Percentiles rank a stretch among this genome's conserved stretches.
These are phyloP conservation scores for Aspergillus proliferans DNA, from an alignment of 2,329 filamentous ascomycete genomes.

Conservation along the genomic window DNA sequence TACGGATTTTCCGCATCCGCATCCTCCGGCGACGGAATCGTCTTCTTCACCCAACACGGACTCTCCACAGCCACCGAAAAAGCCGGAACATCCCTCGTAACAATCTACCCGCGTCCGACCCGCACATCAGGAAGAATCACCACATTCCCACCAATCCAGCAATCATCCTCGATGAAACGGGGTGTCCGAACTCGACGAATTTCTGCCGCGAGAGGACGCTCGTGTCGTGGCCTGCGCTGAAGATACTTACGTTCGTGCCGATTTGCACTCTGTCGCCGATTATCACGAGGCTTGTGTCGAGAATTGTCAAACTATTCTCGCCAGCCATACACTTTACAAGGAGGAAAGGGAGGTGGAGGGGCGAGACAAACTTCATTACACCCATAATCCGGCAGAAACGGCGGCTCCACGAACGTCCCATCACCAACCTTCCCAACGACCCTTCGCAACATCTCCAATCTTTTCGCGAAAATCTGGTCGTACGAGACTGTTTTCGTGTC, in stretches of 20 bases:
- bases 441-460: conserved; percentile 19
- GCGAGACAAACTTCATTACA: conserved; percentile 23
- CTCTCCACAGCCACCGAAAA: conserved; percentile 25
- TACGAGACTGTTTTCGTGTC: conserved; percentile 20
- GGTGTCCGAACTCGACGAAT: conserved; percentile 46
- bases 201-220: conserved; percentile 44
- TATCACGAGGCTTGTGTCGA: conserved; percentile 49
- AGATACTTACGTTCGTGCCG: conserved; percentile 49
- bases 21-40: conserved; percentile 16
- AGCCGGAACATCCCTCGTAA: conserved; percentile 32
- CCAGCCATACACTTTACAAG: background rate
- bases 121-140: conserved; percentile 38
- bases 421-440: conserved; percentile 25
- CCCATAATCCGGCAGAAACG: conserved; percentile 17
- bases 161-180: conserved; percentile 45
- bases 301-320: conserved; percentile 47
- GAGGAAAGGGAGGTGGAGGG: background rate
- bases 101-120: conserved; percentile 37
- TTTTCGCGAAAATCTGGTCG: conserved; percentile 19
- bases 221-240: conserved; percentile 49
- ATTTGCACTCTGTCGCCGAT: conserved; percentile 51
- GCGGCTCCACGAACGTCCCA: conserved; percentile 12
- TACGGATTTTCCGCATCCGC: conserved; percentile 17
- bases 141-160: conserved; percentile 47
- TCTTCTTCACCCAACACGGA: conserved; percentile 19